Base-by-base conservation (phyloP, 140 eudicot genomes). In the Senecio squalidus region DNA sequence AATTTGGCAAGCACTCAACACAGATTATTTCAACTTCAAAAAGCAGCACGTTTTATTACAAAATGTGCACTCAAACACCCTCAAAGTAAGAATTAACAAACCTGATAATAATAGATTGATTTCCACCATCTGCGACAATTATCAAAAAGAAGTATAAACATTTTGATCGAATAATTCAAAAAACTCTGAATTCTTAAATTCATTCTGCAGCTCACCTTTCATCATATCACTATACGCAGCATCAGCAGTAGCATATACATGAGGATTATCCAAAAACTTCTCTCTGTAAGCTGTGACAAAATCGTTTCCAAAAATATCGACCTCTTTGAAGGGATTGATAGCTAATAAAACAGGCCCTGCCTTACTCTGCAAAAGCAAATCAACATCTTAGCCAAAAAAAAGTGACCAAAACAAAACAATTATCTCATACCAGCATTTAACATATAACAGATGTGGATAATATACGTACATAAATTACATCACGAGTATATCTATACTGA, bases 291-390 rank as follows among this genome's bases (percentile, higher is more conserved):
- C 98, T 2, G 81, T 74, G 52, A 81, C 60, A 55, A 52, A 58
- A 50, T 86, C 83, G 23, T 69, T 72, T 51, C 94, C 96, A 75
- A 59, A 86, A 9, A 80, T 57, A 26, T 74, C 74, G 30, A 86
- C 78, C 62, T 74, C 76, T 83, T 83, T 91, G 67, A 83, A 86
- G 13, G 98, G 98, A 79, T 91, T 91, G 48, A 81, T 68, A 40
- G 98, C 96, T 31, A 91, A 66, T 63, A 91, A 38, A 67, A 86
- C 91, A 16, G 90, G 85, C 27, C 98, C 98, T 23, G 96, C 94
- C 61, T 81, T 91, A 61, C 88, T 91, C 98, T 91, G 62, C 64
- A 71, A 11, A 68, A 60, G 25, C 62, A 69, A 55, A 53, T 21
- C 34, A 6, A 62, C 27, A 28, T 30, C 28, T 29, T 20, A 30